phyloP scores from a whole-genome alignment of 257 asterid genomes.

The Ocimum tenuiflorum region DNA sequence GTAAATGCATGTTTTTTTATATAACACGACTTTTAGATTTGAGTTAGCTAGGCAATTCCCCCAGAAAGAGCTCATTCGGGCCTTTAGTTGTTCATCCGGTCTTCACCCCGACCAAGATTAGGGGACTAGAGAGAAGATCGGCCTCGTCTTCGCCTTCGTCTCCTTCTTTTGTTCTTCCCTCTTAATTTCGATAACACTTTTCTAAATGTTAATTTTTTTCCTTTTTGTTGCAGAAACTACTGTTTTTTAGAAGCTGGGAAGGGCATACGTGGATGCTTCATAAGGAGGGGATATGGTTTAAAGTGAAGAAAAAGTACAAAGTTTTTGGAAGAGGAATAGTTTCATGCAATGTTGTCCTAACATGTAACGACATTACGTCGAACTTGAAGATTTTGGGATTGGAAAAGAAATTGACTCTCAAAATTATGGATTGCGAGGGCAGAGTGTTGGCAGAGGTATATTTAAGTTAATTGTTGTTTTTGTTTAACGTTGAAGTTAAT shows the following conservation, averaged over 20 bases:
- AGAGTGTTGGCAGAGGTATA: slow-evolving; percentile 41
- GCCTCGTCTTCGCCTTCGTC: no score
- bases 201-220: neutral
- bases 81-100: no score
- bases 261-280: slow-evolving; percentile 23
- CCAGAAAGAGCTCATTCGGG: no score
- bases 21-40: no score
- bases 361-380: slow-evolving; percentile 14
- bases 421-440: slow-evolving; percentile 26
- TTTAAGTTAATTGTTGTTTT: neutral
- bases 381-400: slow-evolving; percentile 25
- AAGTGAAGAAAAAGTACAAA: slow-evolving; percentile 20
- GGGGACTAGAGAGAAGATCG: no score
- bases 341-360: slow-evolving; percentile 22
- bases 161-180: no score
- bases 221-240: slow-evolving; percentile 17
- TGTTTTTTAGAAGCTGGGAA: slow-evolving; percentile 32
- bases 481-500: neutral
- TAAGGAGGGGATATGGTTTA: slow-evolving; percentile 33
- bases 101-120: no score
- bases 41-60: no score
- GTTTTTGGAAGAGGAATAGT: slow-evolving; percentile 11
- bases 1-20: no score
- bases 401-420: slow-evolving; percentile 24
- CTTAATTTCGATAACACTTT: no score